Evolutionary conservation across 1,284 basidiomycete genomes (phyloP).

Genomic region (Cryptococcus hybrid): DNA sequence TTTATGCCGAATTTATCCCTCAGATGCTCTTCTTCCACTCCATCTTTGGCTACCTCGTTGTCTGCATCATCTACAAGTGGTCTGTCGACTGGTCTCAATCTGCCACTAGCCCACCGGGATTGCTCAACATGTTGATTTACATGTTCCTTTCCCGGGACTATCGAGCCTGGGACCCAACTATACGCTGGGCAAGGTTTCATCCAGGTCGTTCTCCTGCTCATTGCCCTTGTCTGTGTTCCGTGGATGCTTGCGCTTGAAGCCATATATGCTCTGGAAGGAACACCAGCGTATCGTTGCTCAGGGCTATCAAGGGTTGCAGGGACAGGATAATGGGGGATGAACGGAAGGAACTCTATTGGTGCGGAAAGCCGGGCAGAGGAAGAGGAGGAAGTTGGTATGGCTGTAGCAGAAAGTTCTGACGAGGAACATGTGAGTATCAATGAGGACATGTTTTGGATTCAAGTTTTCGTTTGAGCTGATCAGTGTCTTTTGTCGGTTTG

Average conservation of each 20-base stretch:
- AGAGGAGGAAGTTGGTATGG: constrained; percentile 78
- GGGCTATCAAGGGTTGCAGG: constrained; percentile 72
- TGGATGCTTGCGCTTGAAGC: constrained; percentile 93
- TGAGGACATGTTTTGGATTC: neutral
- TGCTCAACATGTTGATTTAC: constrained; percentile 92
- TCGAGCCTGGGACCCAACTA: constrained; percentile 69
- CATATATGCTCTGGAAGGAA: constrained; percentile 92
- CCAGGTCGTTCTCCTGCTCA: constrained; percentile 73
- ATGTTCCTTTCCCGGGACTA: constrained; percentile 85
- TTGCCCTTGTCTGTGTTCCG: constrained; percentile 90
- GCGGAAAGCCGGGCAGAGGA: constrained; percentile 60
- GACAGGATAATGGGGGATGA: constrained; percentile 55
- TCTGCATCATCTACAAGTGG: constrained; percentile 99
- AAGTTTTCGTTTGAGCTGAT: constrained; percentile 10
- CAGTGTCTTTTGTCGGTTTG: constrained; percentile 45
- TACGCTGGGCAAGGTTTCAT: constrained; percentile 86
- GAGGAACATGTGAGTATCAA: constrained; percentile 51
- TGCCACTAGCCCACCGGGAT: constrained; percentile 72
- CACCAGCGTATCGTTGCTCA: constrained; percentile 77
- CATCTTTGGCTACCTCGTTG: constrained; percentile 93
- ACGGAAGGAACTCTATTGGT: constrained; percentile 28
- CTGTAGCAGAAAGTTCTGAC: constrained; percentile 61
- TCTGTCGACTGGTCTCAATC: constrained; percentile 82
- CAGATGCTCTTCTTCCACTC: constrained; percentile 97
- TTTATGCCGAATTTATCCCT: constrained; percentile 93